A percentile compares a stretch with the other conserved stretches of the same genome.
phyloP scores from a whole-genome alignment of 2,329 filamentous ascomycete species.

The Ciborinia camelliae region DNA sequence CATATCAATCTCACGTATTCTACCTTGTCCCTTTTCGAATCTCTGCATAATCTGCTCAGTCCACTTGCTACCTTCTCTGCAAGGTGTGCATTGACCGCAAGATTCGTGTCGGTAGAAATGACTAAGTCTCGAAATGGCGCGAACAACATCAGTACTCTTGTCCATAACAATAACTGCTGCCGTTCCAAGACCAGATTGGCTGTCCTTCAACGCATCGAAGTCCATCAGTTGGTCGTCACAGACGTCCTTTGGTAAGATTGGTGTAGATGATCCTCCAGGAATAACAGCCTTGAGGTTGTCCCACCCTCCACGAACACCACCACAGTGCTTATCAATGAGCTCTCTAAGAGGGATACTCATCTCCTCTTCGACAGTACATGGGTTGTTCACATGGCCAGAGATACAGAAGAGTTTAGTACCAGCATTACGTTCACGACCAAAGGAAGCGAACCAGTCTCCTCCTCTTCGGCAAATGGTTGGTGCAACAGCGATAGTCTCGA shows the following conservation, averaged over 20 bases:
- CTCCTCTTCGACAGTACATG: conserved; percentile 96
- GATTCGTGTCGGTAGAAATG: conserved; percentile 99
- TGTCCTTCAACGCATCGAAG: conserved; percentile 97
- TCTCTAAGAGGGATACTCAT: conserved; percentile 97
- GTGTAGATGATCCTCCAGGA: conserved; percentile 93
- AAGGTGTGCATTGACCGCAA: conserved; percentile 98
- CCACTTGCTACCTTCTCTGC: conserved; percentile 98
- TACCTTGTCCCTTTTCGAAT: conserved; percentile 86
- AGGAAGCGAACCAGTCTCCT: conserved; percentile 86
- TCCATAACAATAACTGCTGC: conserved; percentile 99
- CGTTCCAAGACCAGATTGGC: conserved; percentile 93
- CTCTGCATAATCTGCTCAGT: conserved; percentile 98
- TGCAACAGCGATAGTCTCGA: conserved; percentile 93
- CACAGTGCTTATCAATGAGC: conserved; percentile 97
- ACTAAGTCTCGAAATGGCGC: conserved; percentile 85
- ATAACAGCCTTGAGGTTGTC: conserved; percentile 96
- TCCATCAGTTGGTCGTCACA: conserved; percentile 99
- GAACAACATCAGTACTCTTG: conserved; percentile 93
- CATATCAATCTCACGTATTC: conserved; percentile 96
- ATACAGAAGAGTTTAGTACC: conserved; percentile 99
- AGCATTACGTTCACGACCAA: conserved; percentile 92
- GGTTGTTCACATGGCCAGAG: conserved; percentile 98
- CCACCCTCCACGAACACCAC: conserved; percentile 94
- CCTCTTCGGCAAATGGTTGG: conserved; percentile 95
- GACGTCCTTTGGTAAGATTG: conserved; percentile 82